Base-by-base conservation (phyloP, 2,329 filamentous ascomycete species). In the Penicillium expansum region DNA sequence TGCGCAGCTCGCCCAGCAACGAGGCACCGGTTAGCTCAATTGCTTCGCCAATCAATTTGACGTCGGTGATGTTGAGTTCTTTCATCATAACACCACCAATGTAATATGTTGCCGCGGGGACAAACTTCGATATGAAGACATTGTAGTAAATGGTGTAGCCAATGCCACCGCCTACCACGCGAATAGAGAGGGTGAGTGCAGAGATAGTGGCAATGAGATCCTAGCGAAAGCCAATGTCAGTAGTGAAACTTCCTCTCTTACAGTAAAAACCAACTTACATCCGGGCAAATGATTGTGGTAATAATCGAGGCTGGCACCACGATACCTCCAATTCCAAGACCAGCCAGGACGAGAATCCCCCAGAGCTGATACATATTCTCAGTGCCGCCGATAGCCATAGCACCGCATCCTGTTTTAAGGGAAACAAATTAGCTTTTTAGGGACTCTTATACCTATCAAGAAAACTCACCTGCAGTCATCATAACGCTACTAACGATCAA, bases 131-230 rank as follows among this genome's bases (percentile, higher is more conserved):
- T 59, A 79, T 65, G 60, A 78, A 78, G 62, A 80, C 71, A 56
- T 81, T 80, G 67, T 85, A 86, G 69, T 79, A 79, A 45, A 82
- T 76, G n/a, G 81, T 80, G 68, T 86, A 88, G 33, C 84, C 86
- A 57, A 89, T 82, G 13, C 82, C 80, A 30, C 86, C 86, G 45
- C 87, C 87, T 35, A 89, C 80, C 53, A 88, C 85, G 37, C 87
- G 85, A 62, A 90, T 83, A n/a, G 85, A 82, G 37, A 90, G 80
- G 0, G 87, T 89, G 22, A 90, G 76, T 6, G 87, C 86, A 1
- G 86, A 83, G 44, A 89, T 80, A 2, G 87, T 89, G 8, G 85
- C 87, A 60, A 90, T 89, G 6, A 89, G 78, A 53, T 89, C 76
- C 74, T 76, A 32, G 13, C 7, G 27, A 52, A 38, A 39, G 39